Conservation (phyloP, 805 yeast species). For the Nakazawaea wyomingensis region DNA sequence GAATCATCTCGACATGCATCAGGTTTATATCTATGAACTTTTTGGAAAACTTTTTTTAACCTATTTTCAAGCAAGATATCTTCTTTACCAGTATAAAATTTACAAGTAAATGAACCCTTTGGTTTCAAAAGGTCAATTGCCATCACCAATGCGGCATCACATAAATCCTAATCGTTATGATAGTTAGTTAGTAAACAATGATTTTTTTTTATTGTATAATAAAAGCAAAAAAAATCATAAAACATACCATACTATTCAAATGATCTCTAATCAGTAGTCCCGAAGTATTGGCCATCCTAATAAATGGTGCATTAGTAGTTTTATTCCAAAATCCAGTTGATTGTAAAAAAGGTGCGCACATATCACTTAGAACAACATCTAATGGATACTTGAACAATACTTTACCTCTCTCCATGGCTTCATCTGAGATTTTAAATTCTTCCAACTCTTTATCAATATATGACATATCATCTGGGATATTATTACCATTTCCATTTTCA, state of each 20-base stretch:
- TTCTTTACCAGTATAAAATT: constrained; percentile 79
- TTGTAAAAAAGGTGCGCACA: constrained; percentile 68
- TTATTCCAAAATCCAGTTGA: constrained; percentile 46
- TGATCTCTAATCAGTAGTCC: constrained; percentile 84
- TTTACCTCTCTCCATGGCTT: constrained; percentile 9
- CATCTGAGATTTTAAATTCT: constrained; percentile 14
- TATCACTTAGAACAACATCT: constrained; percentile 72
- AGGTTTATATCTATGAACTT: constrained; percentile 73
- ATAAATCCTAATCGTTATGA: constrained; percentile 48
- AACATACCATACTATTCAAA: constrained; percentile 61
- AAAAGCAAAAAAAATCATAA: background rate
- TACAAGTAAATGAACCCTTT: constrained; percentile 74
- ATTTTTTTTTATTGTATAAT: background rate
- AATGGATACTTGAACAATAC: constrained; percentile 33
- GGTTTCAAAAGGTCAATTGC: constrained; percentile 66
- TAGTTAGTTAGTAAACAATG: background rate
- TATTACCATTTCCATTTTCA: too few relatives aligned
- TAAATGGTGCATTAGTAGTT: constrained; percentile 72
- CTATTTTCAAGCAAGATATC: constrained; percentile 60
- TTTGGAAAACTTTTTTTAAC: constrained; percentile 51
- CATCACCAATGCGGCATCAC: constrained; percentile 83
- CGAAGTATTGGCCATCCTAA: constrained; percentile 91
- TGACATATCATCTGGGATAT: too few relatives aligned
- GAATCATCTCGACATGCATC: constrained; percentile 74
- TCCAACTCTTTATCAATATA: constrained; percentile 25